Base-by-base conservation (phyloP, 1,284 basidiomycete species). In the Tylopilus sp. region DNA sequence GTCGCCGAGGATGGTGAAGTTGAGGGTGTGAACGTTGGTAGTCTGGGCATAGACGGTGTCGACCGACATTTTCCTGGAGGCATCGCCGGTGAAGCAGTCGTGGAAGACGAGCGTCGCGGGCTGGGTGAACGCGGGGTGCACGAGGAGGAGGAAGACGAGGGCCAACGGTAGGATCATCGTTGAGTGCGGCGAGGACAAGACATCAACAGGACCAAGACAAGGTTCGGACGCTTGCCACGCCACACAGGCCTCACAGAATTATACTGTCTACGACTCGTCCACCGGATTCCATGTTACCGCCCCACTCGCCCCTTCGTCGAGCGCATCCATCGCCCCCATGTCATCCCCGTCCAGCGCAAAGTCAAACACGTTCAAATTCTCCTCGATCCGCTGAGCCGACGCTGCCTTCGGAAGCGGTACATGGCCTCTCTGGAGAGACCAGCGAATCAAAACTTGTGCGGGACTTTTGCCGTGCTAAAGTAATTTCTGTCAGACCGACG, bases 11-110 rank as follows among this genome's bases (percentile, higher is more conserved):
- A 87, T 71, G 2, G 84, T 85, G 55, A 89, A 70, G 61, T 87
- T 86, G 45, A 89, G 66, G 55, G 75, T 76, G 11, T 69, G 66
- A 35, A 74, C 72, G 19, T 78, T 67, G 4, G 84, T 71, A 47
- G 91, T 74, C 63, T 92, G 86, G 12, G 82, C 88, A 61, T 86
- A 92, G 38, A 92, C 82, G 21, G 76, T 76, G 46, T 79, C 76
- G 52, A 93, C 76, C 46, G 79, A 74, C 63, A 92, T 74, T 63
- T 84, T 84, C 62, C 75, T 73, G 34, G 73, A 69, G 16, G 59
- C 57, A 67, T 78, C 76, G 46, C 75, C 75, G 31, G 68, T 59
- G 66, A 80, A 86, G 68, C 84, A 88, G 63, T 86, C 82, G 39
- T 63, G 56, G 62, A 81, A 84, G 41, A 66, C 63, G 16, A 82